Conservation (phyloP, 164 flowering plant genomes). For the Houttuynia cordata region DNA sequence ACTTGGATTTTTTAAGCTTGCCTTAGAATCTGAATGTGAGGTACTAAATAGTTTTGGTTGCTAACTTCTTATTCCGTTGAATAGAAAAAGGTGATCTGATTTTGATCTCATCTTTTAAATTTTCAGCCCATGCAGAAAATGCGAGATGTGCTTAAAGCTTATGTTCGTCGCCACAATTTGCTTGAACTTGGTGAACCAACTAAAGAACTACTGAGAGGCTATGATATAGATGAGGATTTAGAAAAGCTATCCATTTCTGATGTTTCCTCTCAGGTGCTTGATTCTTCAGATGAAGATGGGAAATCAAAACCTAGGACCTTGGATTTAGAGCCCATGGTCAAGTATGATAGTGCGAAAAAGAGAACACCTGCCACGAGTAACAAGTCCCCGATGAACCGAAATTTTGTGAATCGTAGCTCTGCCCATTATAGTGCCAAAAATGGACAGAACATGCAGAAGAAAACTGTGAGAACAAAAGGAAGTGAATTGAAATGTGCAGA, state of each 20-base stretch:
- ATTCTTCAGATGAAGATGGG: slow-evolving; percentile 63
- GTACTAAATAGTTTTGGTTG: slow-evolving; percentile 18
- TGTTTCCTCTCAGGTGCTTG: slow-evolving; percentile 37
- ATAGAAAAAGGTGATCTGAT: background rate
- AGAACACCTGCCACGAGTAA: slow-evolving; percentile 14
- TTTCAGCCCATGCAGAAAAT: slow-evolving; percentile 55
- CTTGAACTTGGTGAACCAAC: slow-evolving; percentile 43
- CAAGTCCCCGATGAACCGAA: slow-evolving; percentile 22
- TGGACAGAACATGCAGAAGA: slow-evolving; percentile 23
- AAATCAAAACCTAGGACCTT: slow-evolving; percentile 50
- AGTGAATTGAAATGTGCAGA: slow-evolving; percentile 24
- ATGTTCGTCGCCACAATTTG: slow-evolving; percentile 48
- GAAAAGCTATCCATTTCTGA: slow-evolving; percentile 55
- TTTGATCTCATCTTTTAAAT: background rate
- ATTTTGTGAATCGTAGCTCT: slow-evolving; percentile 21
- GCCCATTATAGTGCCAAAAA: slow-evolving; percentile 13
- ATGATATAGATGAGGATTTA: slow-evolving; percentile 33
- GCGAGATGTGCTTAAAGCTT: slow-evolving; percentile 65
- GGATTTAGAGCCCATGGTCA: slow-evolving; percentile 28
- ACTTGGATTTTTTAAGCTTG: slow-evolving; percentile 89
- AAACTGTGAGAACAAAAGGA: slow-evolving; percentile 25
- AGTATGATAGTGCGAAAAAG: slow-evolving; percentile 25
- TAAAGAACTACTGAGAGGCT: slow-evolving; percentile 45
- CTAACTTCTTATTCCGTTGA: background rate
- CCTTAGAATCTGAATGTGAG: slow-evolving; percentile 84